Percentiles rank a stretch among this genome's conserved stretches.
Conservation (phyloP, 495 filamentous ascomycete species). For the Aspergillus hancockii region DNA sequence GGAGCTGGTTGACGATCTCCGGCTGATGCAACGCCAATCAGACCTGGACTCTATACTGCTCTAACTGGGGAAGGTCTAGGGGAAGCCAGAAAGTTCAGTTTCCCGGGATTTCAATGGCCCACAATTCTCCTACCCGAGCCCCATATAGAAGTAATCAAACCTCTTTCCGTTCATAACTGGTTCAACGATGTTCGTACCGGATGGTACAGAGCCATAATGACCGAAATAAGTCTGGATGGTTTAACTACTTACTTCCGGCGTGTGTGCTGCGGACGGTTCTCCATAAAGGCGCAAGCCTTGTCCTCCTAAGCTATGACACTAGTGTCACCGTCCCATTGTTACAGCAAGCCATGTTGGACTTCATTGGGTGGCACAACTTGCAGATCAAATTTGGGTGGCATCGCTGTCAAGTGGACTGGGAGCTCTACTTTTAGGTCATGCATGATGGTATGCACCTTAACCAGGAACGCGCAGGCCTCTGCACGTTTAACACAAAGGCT, state of each 20-base stretch:
- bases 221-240: background rate
- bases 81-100: background rate
- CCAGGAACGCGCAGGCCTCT: conserved; percentile 15
- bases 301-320: background rate
- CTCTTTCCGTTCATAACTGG: background rate
- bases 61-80: background rate
- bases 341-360: background rate
- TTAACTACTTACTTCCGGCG: background rate
- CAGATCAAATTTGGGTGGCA: conserved; percentile 15
- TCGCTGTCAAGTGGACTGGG: conserved; percentile 11
- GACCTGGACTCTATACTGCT: background rate
- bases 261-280: background rate
- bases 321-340: background rate
- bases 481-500: conserved; percentile 15
- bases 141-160: background rate
- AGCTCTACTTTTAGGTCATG: conserved; percentile 8
- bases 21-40: background rate
- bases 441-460: conserved; percentile 2
- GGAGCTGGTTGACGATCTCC: background rate
- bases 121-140: background rate
- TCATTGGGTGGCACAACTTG: conserved; percentile 7
- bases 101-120: conserved; percentile 1
- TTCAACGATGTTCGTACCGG: background rate
- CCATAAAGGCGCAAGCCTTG: background rate
- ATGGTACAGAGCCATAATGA: background rate